Percentiles rank a stretch among this genome's conserved stretches.
Evolutionary conservation across 73 alveolate species (phyloP).

Genomic region (Paramecium pentaurelia): DNA sequence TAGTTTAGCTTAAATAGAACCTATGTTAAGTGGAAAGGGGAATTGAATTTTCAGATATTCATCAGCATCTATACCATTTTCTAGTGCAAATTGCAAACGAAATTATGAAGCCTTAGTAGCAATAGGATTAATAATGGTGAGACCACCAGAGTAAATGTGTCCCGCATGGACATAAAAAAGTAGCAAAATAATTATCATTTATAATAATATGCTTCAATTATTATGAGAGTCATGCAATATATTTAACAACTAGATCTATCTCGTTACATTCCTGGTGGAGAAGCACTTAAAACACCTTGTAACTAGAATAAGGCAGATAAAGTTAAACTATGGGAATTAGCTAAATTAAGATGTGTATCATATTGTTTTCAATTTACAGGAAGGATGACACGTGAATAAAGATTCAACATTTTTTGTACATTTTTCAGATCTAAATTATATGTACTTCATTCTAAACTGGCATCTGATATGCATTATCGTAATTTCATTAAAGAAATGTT

Average conservation of each 20-base stretch:
- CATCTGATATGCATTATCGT: neutral
- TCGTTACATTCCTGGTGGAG: neutral
- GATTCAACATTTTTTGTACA: neutral
- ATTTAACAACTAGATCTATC: neutral
- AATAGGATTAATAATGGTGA: neutral
- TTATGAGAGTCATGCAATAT: neutral
- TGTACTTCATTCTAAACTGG: neutral
- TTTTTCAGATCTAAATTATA: neutral
- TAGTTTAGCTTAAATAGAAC: neutral
- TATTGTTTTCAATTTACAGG: neutral
- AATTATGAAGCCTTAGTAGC: neutral
- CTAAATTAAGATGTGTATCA: neutral
- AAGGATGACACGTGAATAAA: neutral
- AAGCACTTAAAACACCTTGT: neutral
- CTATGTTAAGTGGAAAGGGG: neutral
- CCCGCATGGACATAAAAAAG: neutral
- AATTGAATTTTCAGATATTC: neutral
- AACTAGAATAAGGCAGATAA: neutral
- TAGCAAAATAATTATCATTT: slow-evolving; percentile 25
- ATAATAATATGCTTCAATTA: neutral
- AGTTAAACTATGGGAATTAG: neutral
- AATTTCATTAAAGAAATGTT: neutral
- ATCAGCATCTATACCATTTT: neutral
- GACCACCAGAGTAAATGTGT: slow-evolving; percentile 9
- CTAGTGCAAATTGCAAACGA: neutral